Evolutionary conservation across 2,329 filamentous ascomycete genomes (phyloP).

Genomic region (Colletotrichum eremochloae): DNA sequence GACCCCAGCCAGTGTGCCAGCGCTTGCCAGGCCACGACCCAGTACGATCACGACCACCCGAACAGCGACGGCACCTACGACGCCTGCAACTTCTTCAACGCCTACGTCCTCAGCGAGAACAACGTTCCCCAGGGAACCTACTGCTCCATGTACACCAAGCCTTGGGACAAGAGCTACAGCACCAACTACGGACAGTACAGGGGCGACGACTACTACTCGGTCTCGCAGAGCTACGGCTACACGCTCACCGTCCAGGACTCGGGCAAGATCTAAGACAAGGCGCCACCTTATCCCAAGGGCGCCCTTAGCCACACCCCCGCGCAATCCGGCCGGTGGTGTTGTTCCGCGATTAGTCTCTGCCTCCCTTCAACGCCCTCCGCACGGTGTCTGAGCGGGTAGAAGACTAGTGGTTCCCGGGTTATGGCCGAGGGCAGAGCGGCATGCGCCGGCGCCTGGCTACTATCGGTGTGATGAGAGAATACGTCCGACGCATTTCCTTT

Average conservation of each 20-base stretch:
- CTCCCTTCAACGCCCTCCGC: background rate
- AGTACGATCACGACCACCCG: constrained; percentile 29
- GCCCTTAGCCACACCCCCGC: too few species aligned
- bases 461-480: background rate
- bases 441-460: background rate
- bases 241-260: constrained; percentile 6
- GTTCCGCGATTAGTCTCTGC: background rate
- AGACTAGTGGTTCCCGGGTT: too few species aligned
- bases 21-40: constrained; percentile 26
- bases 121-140: constrained; percentile 19
- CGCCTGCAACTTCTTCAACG: constrained; percentile 38
- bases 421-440: background rate
- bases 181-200: constrained; percentile 37
- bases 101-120: constrained; percentile 31
- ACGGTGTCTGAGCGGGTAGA: background rate
- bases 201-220: constrained; percentile 24
- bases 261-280: background rate
- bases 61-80: constrained; percentile 29
- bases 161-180: constrained; percentile 33
- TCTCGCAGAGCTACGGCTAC: constrained; percentile 33
- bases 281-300: background rate
- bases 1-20: constrained; percentile 24
- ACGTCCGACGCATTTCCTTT: background rate
- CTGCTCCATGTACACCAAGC: constrained; percentile 32
- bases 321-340: background rate